A percentile compares a stretch with the other conserved stretches of the same genome.
These are phyloP conservation scores for Gentiana straminea DNA, from an alignment of 257 asterid species.

Conservation along the genomic window DNA sequence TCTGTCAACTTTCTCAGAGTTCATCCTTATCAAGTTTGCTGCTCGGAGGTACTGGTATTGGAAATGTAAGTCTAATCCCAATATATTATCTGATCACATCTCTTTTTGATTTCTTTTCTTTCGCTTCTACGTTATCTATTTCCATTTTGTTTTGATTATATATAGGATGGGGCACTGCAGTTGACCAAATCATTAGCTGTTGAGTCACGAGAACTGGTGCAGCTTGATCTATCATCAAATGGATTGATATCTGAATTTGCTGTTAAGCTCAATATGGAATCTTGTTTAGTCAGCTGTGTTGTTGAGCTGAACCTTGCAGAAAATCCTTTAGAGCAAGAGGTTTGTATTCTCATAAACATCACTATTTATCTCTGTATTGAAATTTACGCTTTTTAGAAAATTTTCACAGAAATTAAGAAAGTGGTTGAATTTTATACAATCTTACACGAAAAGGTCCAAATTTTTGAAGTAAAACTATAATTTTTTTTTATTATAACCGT, in stretches of 20 bases:
- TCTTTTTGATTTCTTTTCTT: conserved; percentile 6
- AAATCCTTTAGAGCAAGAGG: conserved; percentile 72
- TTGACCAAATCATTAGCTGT: conserved; percentile 59
- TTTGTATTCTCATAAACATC: conserved; percentile 14
- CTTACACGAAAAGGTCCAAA: too few species aligned
- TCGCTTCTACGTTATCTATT: conserved; percentile 6
- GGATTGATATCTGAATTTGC: conserved; percentile 46
- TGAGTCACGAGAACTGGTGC: conserved; percentile 55
- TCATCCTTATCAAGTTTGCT: conserved; percentile 71
- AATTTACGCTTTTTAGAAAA: too few species aligned
- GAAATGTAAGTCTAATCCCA: conserved; percentile 45
- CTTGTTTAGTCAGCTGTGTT: conserved; percentile 36
- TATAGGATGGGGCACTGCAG: conserved; percentile 68
- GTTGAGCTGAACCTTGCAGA: conserved; percentile 82
- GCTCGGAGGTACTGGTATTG: conserved; percentile 65
- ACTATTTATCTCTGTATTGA: too few species aligned
- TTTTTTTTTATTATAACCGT: too few species aligned
- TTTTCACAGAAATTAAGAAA: too few species aligned
- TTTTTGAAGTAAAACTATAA: too few species aligned
- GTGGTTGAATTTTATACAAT: too few species aligned
- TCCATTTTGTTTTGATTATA: conserved; percentile 13
- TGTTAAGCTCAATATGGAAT: conserved; percentile 39
- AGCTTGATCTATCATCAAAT: conserved; percentile 72
- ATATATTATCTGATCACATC: conserved; percentile 2
- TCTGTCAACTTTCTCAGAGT: conserved; percentile 55